These are phyloP conservation scores for Leishmania martiniquensis DNA, from an alignment of 208 protist species.

Conservation along the genomic window DNA sequence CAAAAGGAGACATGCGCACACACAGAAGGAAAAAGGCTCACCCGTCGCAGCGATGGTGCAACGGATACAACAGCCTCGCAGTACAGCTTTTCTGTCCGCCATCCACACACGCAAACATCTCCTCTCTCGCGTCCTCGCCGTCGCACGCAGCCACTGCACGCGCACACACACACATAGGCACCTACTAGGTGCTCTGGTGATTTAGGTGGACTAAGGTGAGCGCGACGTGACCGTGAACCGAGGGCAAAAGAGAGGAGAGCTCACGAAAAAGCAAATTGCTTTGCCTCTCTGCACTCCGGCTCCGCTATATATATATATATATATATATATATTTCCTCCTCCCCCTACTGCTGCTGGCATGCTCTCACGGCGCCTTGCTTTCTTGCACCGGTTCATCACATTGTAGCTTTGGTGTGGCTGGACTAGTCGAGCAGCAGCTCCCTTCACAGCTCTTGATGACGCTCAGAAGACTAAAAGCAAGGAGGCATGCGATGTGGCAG, in stretches of 20 bases:
- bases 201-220: not conserved
- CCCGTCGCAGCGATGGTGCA: not conserved
- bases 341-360: not conserved
- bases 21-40: not conserved
- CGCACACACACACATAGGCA: not conserved
- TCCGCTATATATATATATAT: too few relatives aligned
- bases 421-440: not conserved
- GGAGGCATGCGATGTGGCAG: not conserved
- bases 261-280: too few relatives aligned
- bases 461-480: not conserved
- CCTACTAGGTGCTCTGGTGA: not conserved
- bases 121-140: not conserved
- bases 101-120: not conserved
- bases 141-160: not conserved
- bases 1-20: not conserved
- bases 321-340: too few relatives aligned
- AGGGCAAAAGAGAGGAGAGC: not conserved
- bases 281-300: not conserved
- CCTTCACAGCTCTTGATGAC: not conserved
- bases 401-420: not conserved
- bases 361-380: not conserved
- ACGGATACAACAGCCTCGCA: not conserved
- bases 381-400: not conserved
- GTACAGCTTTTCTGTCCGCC: not conserved
- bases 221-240: not conserved